Conservation (phyloP, 2,329 filamentous ascomycete species). For the Aspergillus sp. region DNA sequence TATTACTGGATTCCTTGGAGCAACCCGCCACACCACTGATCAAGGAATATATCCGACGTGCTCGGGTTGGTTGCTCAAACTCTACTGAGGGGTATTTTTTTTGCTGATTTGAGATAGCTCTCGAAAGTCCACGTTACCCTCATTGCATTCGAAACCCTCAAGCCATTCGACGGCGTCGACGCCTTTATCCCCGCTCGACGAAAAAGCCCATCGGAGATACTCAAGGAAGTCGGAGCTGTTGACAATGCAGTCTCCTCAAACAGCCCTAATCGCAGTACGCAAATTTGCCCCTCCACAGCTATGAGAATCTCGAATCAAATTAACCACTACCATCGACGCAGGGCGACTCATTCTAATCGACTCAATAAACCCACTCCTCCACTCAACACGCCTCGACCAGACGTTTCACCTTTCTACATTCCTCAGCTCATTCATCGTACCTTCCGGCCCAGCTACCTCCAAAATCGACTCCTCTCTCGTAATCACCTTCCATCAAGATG, state of each 20-base stretch:
- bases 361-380: constrained; percentile 69
- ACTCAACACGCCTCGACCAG: constrained; percentile 44
- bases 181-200: constrained; percentile 67
- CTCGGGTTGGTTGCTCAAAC: constrained; percentile 62
- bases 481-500: constrained; percentile 80
- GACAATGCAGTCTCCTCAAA: constrained; percentile 27
- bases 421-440: constrained; percentile 70
- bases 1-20: constrained; percentile 83
- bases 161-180: constrained; percentile 67
- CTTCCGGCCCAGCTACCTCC: constrained; percentile 41
- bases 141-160: constrained; percentile 76
- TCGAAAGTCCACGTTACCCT: constrained; percentile 73
- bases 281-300: background rate
- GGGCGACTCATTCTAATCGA: constrained; percentile 79
- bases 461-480: constrained; percentile 67
- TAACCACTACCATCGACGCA: constrained; percentile 41
- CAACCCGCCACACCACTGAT: constrained; percentile 74
- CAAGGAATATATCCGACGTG: constrained; percentile 74
- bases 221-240: constrained; percentile 61
- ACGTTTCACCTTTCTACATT: constrained; percentile 67
- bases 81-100: background rate
- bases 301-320: background rate
- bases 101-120: constrained; percentile 26
- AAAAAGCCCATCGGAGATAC: constrained; percentile 62
- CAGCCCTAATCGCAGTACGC: constrained; percentile 35